Conservation (phyloP, 2,329 filamentous ascomycete species). For the Hypomyces perniciosus region DNA sequence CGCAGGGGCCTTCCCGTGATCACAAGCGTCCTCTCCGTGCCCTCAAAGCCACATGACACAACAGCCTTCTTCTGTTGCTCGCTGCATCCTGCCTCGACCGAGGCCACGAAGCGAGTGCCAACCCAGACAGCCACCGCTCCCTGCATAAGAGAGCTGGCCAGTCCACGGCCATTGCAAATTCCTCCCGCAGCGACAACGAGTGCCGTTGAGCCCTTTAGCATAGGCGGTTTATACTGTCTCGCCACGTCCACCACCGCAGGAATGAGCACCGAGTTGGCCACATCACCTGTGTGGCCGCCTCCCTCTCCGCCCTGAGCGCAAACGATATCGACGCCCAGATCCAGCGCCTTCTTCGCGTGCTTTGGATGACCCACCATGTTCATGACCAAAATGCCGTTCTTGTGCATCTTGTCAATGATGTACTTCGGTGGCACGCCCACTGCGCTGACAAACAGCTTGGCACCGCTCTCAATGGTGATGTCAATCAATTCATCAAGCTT, state of each 20-base stretch:
- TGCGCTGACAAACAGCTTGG: slow-evolving; percentile 77
- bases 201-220: slow-evolving; percentile 63
- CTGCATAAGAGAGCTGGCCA: slow-evolving; percentile 80
- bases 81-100: slow-evolving; percentile 72
- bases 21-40: slow-evolving; percentile 77
- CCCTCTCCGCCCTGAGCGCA: slow-evolving; percentile 92
- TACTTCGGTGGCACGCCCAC: slow-evolving; percentile 76
- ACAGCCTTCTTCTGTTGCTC: slow-evolving; percentile 79
- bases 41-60: slow-evolving; percentile 69
- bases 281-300: slow-evolving; percentile 85
- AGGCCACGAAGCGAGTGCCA: slow-evolving; percentile 85
- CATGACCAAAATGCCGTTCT: slow-evolving; percentile 79
- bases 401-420: slow-evolving; percentile 72
- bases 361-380: slow-evolving; percentile 96
- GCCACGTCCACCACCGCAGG: slow-evolving; percentile 85
- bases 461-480: slow-evolving; percentile 78
- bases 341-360: slow-evolving; percentile 83
- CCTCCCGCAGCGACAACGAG: slow-evolving; percentile 87
- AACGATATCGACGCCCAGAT: slow-evolving; percentile 81
- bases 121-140: slow-evolving; percentile 91
- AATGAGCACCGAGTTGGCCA: slow-evolving; percentile 79
- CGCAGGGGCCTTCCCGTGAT: slow-evolving; percentile 75
- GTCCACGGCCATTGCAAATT: slow-evolving; percentile 71
- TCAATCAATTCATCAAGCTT: slow-evolving; percentile 83
- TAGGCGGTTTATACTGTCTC: slow-evolving; percentile 59